Percentiles rank a stretch among this genome's conserved stretches.
Evolutionary conservation across 345 rosid species (phyloP).

Genomic region (Syzygium jambos): DNA sequence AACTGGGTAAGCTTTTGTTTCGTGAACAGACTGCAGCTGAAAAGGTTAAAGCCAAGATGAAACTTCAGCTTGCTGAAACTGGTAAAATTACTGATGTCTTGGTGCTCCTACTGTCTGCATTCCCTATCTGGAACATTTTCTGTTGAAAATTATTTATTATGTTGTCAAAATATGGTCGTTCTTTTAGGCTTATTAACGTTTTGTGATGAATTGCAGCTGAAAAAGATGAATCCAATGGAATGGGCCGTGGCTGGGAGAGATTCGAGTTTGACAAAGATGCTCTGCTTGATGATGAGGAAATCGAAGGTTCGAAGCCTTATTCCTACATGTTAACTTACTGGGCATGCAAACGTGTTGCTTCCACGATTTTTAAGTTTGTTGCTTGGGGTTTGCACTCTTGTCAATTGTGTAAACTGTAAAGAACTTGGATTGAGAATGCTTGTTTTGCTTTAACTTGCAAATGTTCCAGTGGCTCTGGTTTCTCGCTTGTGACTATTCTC

Average conservation of each 20-base stretch:
- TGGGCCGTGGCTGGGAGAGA: constrained; percentile 85
- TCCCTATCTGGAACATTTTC: neutral
- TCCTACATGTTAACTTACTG: neutral
- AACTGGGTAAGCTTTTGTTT: constrained; percentile 5
- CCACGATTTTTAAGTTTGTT: neutral
- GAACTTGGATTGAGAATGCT: neutral
- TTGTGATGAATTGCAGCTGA: constrained; percentile 45
- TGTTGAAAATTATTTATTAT: neutral
- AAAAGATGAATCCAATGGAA: constrained; percentile 58
- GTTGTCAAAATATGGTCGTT: neutral
- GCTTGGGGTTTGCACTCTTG: neutral
- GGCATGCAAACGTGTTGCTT: neutral
- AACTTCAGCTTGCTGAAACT: constrained; percentile 76
- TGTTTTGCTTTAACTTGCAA: neutral
- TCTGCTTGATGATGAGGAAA: constrained; percentile 82
- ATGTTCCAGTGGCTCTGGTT: neutral
- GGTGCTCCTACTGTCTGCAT: neutral
- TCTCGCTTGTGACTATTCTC: neutral
- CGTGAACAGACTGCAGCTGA: constrained; percentile 64
- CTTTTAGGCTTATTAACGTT: neutral
- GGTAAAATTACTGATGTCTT: constrained; percentile 20
- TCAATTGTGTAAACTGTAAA: neutral
- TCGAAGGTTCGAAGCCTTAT: constrained; percentile 44
- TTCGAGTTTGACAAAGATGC: constrained; percentile 89
- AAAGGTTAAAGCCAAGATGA: constrained; percentile 90